Conservation (phyloP, 345 rosid species). For the Excoecaria agallocha region DNA sequence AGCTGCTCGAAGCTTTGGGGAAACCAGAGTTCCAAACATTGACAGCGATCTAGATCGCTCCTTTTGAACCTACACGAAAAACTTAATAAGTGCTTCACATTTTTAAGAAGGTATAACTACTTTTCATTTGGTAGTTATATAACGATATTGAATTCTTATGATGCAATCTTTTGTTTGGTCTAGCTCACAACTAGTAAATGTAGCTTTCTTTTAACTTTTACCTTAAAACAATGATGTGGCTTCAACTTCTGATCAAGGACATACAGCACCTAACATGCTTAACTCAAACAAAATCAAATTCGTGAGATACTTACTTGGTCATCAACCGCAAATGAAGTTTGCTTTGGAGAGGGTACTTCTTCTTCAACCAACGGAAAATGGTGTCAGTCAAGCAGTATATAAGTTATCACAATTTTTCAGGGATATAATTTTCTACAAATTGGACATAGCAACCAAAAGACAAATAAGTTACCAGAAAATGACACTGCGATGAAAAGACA, state of each 20-base stretch:
- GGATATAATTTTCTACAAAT: no score
- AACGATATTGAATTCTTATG: no score
- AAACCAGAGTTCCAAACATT: constrained; percentile 76
- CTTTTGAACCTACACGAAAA: constrained; percentile 49
- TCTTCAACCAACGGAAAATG: constrained; percentile 25
- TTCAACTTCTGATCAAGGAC: background rate
- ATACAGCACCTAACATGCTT: background rate
- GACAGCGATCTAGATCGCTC: constrained; percentile 65
- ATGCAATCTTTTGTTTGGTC: no score
- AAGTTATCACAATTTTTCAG: background rate
- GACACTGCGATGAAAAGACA: background rate
- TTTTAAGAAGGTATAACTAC: background rate
- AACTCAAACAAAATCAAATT: background rate
- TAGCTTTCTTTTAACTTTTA: background rate
- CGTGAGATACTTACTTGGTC: constrained; percentile 40
- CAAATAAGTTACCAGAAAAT: background rate
- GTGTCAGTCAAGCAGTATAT: background rate
- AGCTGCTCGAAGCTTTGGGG: constrained; percentile 80
- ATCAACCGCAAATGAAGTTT: constrained; percentile 30
- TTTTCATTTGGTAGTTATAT: no score
- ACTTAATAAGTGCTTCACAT: background rate
- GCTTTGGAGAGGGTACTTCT: constrained; percentile 29
- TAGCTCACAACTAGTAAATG: background rate
- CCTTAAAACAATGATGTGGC: background rate
- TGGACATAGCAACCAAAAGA: no score